Evolutionary conservation across 345 rosid genomes (phyloP).

Genomic region (Rubroshorea leprosula): DNA sequence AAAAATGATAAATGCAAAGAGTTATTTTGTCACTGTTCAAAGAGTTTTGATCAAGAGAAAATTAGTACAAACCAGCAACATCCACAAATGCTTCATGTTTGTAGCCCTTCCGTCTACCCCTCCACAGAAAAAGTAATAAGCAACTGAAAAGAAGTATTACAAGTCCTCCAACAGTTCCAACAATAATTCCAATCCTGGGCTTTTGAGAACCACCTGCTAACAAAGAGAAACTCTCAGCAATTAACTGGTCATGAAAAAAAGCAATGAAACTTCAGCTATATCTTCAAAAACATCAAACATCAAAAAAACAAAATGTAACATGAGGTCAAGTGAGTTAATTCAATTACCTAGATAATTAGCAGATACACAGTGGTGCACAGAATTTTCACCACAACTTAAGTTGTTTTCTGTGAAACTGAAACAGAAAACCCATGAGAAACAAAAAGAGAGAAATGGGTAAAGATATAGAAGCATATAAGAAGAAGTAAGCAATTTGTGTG

Average conservation of each 20-base stretch:
- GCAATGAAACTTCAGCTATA: not conserved
- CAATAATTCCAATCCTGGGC: conserved; percentile 60
- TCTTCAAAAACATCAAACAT: conserved; percentile 5
- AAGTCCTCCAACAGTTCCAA: conserved; percentile 66
- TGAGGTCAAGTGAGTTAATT: conserved; percentile 8
- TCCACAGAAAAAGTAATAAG: conserved; percentile 47
- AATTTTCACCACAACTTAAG: conserved; percentile 53
- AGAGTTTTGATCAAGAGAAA: conserved; percentile 6
- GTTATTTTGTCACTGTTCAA: not conserved
- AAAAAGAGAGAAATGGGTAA: not conserved
- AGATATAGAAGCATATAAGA: conserved; percentile 9
- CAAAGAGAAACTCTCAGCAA: conserved; percentile 10
- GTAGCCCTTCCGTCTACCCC: conserved; percentile 55
- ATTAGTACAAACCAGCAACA: conserved; percentile 64
- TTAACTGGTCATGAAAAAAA: conserved; percentile 4
- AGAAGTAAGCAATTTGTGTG: not conserved
- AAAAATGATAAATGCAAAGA: not conserved
- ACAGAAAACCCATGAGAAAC: conserved; percentile 16
- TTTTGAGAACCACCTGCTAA: conserved; percentile 54
- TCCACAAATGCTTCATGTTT: conserved; percentile 82
- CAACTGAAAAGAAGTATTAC: conserved; percentile 43
- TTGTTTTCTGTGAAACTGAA: conserved; percentile 73
- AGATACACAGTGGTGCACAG: conserved; percentile 44
- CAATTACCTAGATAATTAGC: conserved; percentile 49
- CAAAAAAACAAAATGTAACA: not conserved